Evolutionary conservation across 2,329 filamentous ascomycete species (phyloP), one percentile per base, ranked within the genome.

Genomic region (Ophiostoma ulmi): DNA sequence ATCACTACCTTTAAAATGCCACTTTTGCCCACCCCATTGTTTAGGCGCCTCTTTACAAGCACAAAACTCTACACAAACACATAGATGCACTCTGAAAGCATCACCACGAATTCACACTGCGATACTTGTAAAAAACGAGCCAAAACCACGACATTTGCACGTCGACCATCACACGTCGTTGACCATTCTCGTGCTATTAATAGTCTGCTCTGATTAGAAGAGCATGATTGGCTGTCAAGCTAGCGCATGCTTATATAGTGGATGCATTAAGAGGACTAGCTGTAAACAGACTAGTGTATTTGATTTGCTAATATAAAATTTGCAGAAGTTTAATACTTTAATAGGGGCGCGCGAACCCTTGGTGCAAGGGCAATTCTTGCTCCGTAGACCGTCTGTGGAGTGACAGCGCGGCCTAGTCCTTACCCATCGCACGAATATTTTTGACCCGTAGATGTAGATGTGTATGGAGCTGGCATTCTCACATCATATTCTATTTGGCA

Each of bases 211-310:
- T 63, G 58, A 63, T 63, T 63, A 26, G 58, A 55, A 20, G 58
- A 20, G 26, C 35, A 63, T 63, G 58, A 63, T 63, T 63, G 58
- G 58, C 58, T 35, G 26, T 63, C 14, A 1, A 63, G 11, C 58
- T 63, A 63, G 58, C 58, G 58, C 58, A 63, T 35, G 58, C 58
- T 63, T 63, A 63, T 35, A 63, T 17, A 63, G 58, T 63, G 58
- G 58, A 17, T 55, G 20, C 20, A 26, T 0, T 7, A 63, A 17
- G 10, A 1, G 6, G 14, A 26, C n/a, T 26, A 55, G 52, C 52
- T 11, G 4, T 2, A 52, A 20, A n/a, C 20, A n/a, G 39, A 7
- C 44, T 52, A 52, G 44, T n/a, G 44, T 7, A 5, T 11, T 3
- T 8, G 1, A 55, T 11, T 22, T 10, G 26, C 2, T 4, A 10